Base-by-base conservation (phyloP, 768 basidiomycete genomes). In the Sarcodon sp. region DNA sequence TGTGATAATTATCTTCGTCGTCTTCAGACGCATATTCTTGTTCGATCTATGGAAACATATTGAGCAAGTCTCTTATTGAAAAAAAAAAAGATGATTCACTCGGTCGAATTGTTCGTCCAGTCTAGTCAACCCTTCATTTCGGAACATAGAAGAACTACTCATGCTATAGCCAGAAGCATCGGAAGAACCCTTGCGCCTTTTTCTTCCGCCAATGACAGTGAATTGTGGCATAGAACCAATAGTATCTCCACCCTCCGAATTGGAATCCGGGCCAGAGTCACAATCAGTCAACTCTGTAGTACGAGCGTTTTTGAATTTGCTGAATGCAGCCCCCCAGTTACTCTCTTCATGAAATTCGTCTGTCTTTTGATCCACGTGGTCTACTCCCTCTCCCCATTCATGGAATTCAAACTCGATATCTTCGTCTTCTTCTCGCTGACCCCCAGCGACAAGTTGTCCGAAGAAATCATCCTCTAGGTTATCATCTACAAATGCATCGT, bases 121-220 rank as follows among this genome's bases (percentile, higher is more conserved):
- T 2, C 81, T 84, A 46, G 87, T 79, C 31, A 98, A 65, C 0
- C 89, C 82, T 55, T 91, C 85, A 54, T 88, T 98, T 41, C 96
- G 79, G 66, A 79, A 87, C 87, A 98, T 90, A 11, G 90, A 90
- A 3, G 90, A 91, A 57, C 89, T 92, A 62, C 87, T 94, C 92
- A 99, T 97, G 60, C 86, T 89, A 70, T 94, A 94, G 10, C 89
- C 92, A 16, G 88, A 90, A 7, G 88, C 91, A 53, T 90, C 85
- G 45, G 87, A 90, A 0, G 79, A 71, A 3, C 80, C 81, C 55
- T 80, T 80, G 53, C 79, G 71, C 53, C 79, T 71, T 66, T 79
- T 79, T 50, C 80, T 83, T 5, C 84, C 83, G 12, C 90, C 85
- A 44, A 82, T 71, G 48, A 94, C 84, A n/a, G 82, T 78, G 54